Conservation (phyloP, 257 asterid genomes). For the Haberlea rhodopensis region DNA sequence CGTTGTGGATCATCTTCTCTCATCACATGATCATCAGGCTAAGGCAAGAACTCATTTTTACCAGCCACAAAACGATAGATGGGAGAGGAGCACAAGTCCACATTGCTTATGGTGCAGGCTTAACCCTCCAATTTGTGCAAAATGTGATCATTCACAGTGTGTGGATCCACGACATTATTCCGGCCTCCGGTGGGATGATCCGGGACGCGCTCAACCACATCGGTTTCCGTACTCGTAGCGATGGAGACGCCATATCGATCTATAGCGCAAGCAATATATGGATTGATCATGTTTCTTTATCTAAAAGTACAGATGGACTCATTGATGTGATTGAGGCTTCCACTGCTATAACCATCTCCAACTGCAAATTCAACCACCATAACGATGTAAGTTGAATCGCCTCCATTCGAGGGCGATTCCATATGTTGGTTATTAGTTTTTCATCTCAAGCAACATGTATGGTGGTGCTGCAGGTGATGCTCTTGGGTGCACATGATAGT, state of each 20-base stretch:
- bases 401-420: too few species aligned
- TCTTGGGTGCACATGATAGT: slow-evolving; percentile 69
- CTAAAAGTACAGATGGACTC: slow-evolving; percentile 63
- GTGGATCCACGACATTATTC: slow-evolving; percentile 52
- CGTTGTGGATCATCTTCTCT: slow-evolving; percentile 55
- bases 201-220: slow-evolving; percentile 53
- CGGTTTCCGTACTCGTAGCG: slow-evolving; percentile 64
- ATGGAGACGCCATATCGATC: slow-evolving; percentile 68
- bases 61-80: slow-evolving; percentile 67
- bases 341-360: slow-evolving; percentile 80
- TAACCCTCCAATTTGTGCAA: slow-evolving; percentile 63
- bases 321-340: slow-evolving; percentile 78
- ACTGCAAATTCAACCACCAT: slow-evolving; percentile 85
- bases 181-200: slow-evolving; percentile 53
- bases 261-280: slow-evolving; percentile 57
- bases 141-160: slow-evolving; percentile 65
- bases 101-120: slow-evolving; percentile 71
- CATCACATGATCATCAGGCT: slow-evolving; percentile 49
- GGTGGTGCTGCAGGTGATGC: slow-evolving; percentile 68
- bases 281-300: slow-evolving; percentile 67
- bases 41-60: slow-evolving; percentile 47
- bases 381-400: slow-evolving; percentile 55
- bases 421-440: too few species aligned
- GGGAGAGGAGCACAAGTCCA: slow-evolving; percentile 67
- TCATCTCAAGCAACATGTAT: too few species aligned